phyloP scores from a whole-genome alignment of 495 filamentous ascomycete species.

The Chaetomium tenue region DNA sequence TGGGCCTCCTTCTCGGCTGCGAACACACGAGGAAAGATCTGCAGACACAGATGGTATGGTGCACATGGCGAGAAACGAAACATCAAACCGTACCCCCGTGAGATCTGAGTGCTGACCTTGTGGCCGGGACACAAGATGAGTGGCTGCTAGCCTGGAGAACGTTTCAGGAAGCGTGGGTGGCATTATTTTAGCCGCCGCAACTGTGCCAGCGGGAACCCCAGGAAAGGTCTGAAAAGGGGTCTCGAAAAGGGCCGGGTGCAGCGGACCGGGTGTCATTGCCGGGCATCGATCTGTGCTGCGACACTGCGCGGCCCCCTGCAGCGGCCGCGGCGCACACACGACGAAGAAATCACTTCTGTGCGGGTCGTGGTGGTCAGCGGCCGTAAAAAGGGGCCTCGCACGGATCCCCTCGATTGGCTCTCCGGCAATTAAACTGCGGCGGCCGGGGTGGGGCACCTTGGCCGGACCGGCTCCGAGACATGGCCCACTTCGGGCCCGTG shows the following conservation, averaged over 20 bases:
- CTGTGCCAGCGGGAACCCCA: conserved; percentile 3
- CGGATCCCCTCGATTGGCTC: conserved; percentile 17
- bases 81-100: conserved; percentile 3
- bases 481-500: conserved; percentile 10
- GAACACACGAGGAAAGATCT: background rate
- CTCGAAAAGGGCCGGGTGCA: background rate
- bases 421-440: background rate
- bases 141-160: background rate
- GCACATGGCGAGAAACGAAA: conserved; percentile 17
- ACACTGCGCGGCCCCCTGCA: conserved; percentile 11
- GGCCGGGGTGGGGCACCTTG: conserved; percentile 20
- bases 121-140: background rate
- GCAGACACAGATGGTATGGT: background rate
- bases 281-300: background rate
- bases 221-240: background rate
- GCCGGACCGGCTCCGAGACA: conserved; percentile 22
- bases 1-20: background rate
- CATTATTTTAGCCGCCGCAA: conserved; percentile 7
- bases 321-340: conserved; percentile 13
- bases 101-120: background rate
- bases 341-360: conserved; percentile 6
- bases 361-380: conserved; percentile 9
- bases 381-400: background rate
- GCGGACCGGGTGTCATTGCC: background rate
- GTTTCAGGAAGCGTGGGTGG: conserved; percentile 7